phyloP scores from a whole-genome alignment of 2,329 filamentous ascomycete genomes.

The Penicillium corylophilum region DNA sequence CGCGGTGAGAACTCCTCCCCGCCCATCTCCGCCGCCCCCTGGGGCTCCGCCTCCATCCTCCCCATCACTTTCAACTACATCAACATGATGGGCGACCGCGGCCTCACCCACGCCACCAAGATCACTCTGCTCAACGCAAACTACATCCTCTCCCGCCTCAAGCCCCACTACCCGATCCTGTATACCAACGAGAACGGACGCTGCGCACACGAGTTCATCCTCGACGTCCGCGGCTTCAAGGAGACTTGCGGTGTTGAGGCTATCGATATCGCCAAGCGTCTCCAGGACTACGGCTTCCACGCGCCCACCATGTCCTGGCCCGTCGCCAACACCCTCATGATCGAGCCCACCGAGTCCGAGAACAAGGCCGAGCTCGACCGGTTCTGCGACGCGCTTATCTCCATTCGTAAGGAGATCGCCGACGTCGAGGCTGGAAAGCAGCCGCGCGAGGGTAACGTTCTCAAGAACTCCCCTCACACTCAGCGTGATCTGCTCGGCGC shows the following conservation, averaged over 20 bases:
- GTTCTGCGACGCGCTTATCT: slow-evolving; percentile 85
- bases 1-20: slow-evolving; percentile 56
- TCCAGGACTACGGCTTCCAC: slow-evolving; percentile 97
- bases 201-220: slow-evolving; percentile 96
- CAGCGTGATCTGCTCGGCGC: slow-evolving; percentile 73
- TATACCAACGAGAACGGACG: slow-evolving; percentile 87
- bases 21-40: slow-evolving; percentile 73
- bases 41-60: slow-evolving; percentile 86
- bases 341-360: slow-evolving; percentile 94
- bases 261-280: slow-evolving; percentile 92
- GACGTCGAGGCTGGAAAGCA: slow-evolving; percentile 77
- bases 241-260: slow-evolving; percentile 81
- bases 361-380: slow-evolving; percentile 89
- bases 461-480: slow-evolving; percentile 87
- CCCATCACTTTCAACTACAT: slow-evolving; percentile 96
- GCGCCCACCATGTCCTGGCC: slow-evolving; percentile 97
- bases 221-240: slow-evolving; percentile 83
- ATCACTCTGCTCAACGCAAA: slow-evolving; percentile 94
- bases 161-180: slow-evolving; percentile 83
- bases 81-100: slow-evolving; percentile 82
- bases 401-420: slow-evolving; percentile 80
- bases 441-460: slow-evolving; percentile 73
- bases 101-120: slow-evolving; percentile 85
- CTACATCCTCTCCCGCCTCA: slow-evolving; percentile 87
- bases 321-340: slow-evolving; percentile 93